These are phyloP conservation scores for Zea mays DNA, from an alignment of 176 grass and related monocot species.

Conservation along the genomic window Zm-B73-REFERENCE-NAM-5.0 NC_050098.1:206259501-206260000, in stretches of 20 bases:
- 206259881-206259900: background rate
- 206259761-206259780: conserved; percentile 71
- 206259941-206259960: conserved; percentile 27
- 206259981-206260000: conserved; percentile 91
- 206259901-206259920: background rate
- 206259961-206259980: background rate
- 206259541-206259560: background rate
- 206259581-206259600: conserved; percentile 40
- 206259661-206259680: conserved; percentile 18
- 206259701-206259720: conserved; percentile 66
- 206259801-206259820: conserved; percentile 96
- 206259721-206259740: conserved; percentile 71
- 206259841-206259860: conserved; percentile 83
- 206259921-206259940: background rate
- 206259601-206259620: background rate
- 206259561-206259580: conserved; percentile 62
- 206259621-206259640: conserved; percentile 28
- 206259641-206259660: background rate
- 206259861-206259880: background rate
- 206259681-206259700: conserved; percentile 24
- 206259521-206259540: no score
- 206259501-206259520: conserved; percentile 6
- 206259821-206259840: conserved; percentile 96
- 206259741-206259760: conserved; percentile 40
- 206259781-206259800: conserved; percentile 63